phyloP scores from a whole-genome alignment of 1,139 yeast species.

The Suhomyces bokatorum region DNA sequence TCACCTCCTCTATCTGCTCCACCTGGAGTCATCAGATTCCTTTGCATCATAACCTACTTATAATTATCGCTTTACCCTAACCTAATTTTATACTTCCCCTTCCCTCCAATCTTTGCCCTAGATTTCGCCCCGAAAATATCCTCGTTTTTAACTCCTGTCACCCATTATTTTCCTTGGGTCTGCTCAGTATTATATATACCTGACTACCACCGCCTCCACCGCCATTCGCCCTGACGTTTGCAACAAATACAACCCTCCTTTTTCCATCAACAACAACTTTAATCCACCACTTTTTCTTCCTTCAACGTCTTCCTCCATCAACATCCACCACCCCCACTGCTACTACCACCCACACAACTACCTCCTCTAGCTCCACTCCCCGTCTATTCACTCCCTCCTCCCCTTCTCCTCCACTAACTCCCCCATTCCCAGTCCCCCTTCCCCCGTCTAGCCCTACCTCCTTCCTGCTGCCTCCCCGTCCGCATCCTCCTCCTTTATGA shows the following conservation, averaged over 20 bases:
- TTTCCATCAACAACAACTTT: too few relatives aligned
- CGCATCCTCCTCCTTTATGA: constrained; percentile 4
- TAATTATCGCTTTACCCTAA: constrained; percentile 1
- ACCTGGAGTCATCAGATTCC: not conserved
- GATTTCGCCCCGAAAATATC: constrained; percentile 1
- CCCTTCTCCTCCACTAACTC: not conserved
- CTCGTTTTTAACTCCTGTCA: constrained; percentile 9
- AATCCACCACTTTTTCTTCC: not conserved
- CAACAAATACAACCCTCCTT: too few relatives aligned
- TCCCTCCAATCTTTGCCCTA: constrained; percentile 1
- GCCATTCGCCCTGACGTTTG: too few relatives aligned
- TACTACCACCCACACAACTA: too few relatives aligned
- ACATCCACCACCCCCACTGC: too few relatives aligned
- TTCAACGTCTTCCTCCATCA: not conserved
- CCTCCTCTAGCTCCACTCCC: too few relatives aligned
- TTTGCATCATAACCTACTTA: not conserved
- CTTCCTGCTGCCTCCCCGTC: not conserved
- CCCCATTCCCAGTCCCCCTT: not conserved
- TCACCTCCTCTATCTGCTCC: not conserved
- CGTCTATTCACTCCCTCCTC: not conserved
- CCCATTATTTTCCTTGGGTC: constrained; percentile 6
- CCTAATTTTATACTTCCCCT: not conserved
- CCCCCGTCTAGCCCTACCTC: not conserved
- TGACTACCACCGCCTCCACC: constrained; percentile 1
- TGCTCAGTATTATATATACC: constrained; percentile 9